A percentile compares a stretch with the other conserved stretches of the same genome.
phyloP scores from a whole-genome alignment of 495 filamentous ascomycete genomes.

The Neurospora sp. region DNA sequence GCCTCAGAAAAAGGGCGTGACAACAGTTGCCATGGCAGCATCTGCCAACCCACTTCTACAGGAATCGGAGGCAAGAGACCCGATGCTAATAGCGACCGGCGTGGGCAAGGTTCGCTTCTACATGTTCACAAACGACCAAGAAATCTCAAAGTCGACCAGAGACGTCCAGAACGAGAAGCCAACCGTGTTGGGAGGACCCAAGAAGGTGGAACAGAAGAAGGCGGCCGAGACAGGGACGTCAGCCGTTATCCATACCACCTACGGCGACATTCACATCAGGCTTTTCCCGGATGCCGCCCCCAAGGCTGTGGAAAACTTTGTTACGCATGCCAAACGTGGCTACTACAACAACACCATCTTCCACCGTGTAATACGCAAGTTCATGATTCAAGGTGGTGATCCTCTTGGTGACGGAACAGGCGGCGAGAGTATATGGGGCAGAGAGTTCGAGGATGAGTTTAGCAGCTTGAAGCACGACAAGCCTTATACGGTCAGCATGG shows the following conservation, averaged over 20 bases:
- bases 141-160: constrained; percentile 73
- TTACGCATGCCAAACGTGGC: constrained; percentile 73
- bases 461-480: constrained; percentile 87
- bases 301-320: constrained; percentile 97
- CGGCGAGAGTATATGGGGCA: constrained; percentile 94
- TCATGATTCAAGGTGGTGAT: constrained; percentile 96
- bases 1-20: constrained; percentile 80
- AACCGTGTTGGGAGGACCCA: constrained; percentile 32
- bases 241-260: constrained; percentile 83
- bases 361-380: constrained; percentile 93
- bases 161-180: constrained; percentile 96
- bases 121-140: constrained; percentile 88
- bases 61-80: constrained; percentile 85
- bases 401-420: constrained; percentile 92
- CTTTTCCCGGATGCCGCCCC: constrained; percentile 90
- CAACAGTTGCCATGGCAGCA: constrained; percentile 97
- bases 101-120: constrained; percentile 91
- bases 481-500: constrained; percentile 93
- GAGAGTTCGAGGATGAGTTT: constrained; percentile 93
- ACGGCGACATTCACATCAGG: constrained; percentile 90
- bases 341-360: constrained; percentile 98
- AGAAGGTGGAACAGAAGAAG: constrained; percentile 44
- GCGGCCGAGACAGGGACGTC: constrained; percentile 59
- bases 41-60: constrained; percentile 85
- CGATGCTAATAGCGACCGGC: constrained; percentile 76